phyloP scores from a whole-genome alignment of 2,329 filamentous ascomycete species.

The Fusarium goolgardi region DNA sequence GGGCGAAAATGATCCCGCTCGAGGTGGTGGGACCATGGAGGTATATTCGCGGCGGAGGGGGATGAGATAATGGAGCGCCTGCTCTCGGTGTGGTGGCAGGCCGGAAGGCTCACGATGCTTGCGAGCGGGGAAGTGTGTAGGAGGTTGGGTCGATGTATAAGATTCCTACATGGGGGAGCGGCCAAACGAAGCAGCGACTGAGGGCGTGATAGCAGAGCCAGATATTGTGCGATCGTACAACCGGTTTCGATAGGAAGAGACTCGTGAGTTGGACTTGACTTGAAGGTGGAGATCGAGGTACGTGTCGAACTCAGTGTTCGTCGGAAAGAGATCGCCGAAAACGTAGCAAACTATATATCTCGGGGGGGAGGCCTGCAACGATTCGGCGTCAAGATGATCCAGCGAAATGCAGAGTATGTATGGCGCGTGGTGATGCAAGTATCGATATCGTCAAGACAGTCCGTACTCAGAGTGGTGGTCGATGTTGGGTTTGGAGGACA shows the following conservation, averaged over 20 bases:
- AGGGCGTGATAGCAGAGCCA: conserved; percentile 27
- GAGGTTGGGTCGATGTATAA: conserved; percentile 43
- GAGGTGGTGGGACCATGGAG: conserved; percentile 70
- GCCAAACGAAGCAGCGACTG: conserved; percentile 28
- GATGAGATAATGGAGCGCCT: conserved; percentile 51
- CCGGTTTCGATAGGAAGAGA: conserved; percentile 31
- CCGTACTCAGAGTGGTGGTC: conserved; percentile 44
- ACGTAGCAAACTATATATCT: conserved; percentile 44
- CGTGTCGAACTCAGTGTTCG: conserved; percentile 45
- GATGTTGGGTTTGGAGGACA: conserved; percentile 49
- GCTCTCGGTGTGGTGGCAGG: conserved; percentile 53
- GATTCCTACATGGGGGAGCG: conserved; percentile 53
- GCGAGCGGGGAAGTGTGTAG: conserved; percentile 46
- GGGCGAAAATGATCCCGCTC: conserved; percentile 73
- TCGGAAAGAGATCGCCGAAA: conserved; percentile 38
- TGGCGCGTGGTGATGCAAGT: conserved; percentile 44
- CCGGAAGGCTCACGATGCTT: conserved; percentile 49
- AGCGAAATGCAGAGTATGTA: conserved; percentile 26
- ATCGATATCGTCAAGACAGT: conserved; percentile 46
- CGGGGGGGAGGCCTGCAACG: conserved; percentile 40
- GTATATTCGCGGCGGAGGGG: conserved; percentile 52
- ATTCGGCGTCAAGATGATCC: conserved; percentile 39
- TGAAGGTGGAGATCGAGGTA: conserved; percentile 41
- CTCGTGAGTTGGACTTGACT: conserved; percentile 40
- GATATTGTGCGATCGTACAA: conserved; percentile 42